A percentile compares a stretch with the other conserved stretches of the same genome.
These are phyloP conservation scores for Eucalyptus decipiens DNA, from an alignment of 345 rosid genomes.

Conservation along the genomic window DNA sequence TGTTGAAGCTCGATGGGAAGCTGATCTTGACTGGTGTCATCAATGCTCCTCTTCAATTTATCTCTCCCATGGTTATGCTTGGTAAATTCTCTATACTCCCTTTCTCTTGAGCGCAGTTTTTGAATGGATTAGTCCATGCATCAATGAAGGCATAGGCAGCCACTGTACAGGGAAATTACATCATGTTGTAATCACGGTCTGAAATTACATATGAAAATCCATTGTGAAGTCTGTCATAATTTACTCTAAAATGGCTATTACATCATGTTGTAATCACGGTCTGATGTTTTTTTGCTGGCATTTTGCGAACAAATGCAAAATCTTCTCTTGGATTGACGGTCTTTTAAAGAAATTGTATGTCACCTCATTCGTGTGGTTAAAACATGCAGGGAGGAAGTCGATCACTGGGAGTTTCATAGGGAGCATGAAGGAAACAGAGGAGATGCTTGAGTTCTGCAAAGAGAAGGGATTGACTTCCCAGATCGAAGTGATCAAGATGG, in stretches of 20 bases:
- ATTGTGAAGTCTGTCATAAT: neutral
- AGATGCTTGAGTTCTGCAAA: slow-evolving; percentile 66
- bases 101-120: neutral
- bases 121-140: neutral
- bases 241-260: neutral
- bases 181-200: too few species aligned
- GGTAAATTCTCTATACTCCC: slow-evolving; percentile 19
- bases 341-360: neutral
- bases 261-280: neutral
- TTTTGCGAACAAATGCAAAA: neutral
- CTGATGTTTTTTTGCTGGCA: neutral
- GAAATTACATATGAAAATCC: neutral
- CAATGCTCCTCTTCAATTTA: slow-evolving; percentile 60
- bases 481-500: slow-evolving; percentile 83
- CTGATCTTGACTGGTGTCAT: slow-evolving; percentile 79
- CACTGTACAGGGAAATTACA: neutral
- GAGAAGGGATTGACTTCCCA: slow-evolving; percentile 53
- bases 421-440: slow-evolving; percentile 80
- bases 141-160: neutral
- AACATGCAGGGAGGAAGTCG: slow-evolving; percentile 47
- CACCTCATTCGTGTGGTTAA: neutral
- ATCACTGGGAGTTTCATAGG: slow-evolving; percentile 80
- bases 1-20: slow-evolving; percentile 77
- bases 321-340: neutral
- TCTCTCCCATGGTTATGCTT: slow-evolving; percentile 68